Evolutionary conservation across 2,329 filamentous ascomycete genomes (phyloP).

Genomic region (Colletotrichum theobromicola): DNA sequence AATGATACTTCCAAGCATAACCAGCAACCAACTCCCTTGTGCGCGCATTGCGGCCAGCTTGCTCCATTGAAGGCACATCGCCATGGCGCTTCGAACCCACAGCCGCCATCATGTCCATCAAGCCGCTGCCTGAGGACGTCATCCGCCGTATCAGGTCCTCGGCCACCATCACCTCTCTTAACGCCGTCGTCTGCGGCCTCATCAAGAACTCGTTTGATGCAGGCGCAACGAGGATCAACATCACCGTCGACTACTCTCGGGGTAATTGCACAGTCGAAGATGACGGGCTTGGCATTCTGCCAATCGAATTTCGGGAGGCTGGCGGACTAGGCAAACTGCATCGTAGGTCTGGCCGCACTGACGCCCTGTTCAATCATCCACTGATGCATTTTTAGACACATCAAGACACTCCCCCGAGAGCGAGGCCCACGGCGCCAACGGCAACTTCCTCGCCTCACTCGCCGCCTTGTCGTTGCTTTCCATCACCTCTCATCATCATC

Average conservation of each 20-base stretch:
- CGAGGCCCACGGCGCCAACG: constrained; percentile 68
- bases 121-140: constrained; percentile 72
- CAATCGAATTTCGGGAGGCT: constrained; percentile 71
- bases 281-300: constrained; percentile 78
- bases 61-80: background rate
- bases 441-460: constrained; percentile 79
- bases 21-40: background rate
- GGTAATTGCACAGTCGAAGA: constrained; percentile 85
- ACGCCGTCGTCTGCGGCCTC: constrained; percentile 73
- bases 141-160: constrained; percentile 86
- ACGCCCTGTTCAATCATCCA: background rate
- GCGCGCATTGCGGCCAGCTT: background rate
- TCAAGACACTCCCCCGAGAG: constrained; percentile 67
- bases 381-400: constrained; percentile 63
- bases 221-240: constrained; percentile 67
- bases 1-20: background rate
- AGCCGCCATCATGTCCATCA: constrained; percentile 64
- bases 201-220: constrained; percentile 88
- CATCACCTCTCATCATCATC: constrained; percentile 73
- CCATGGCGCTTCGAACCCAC: background rate
- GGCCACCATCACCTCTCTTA: constrained; percentile 76
- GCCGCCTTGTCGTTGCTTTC: constrained; percentile 77
- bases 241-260: constrained; percentile 75
- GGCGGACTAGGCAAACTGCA: constrained; percentile 78
- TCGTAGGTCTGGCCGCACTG: constrained; percentile 55